A percentile compares a stretch with the other conserved stretches of the same genome.
Conservation (phyloP, 108 stramenopile species). For the Fragilaria radians region DNA sequence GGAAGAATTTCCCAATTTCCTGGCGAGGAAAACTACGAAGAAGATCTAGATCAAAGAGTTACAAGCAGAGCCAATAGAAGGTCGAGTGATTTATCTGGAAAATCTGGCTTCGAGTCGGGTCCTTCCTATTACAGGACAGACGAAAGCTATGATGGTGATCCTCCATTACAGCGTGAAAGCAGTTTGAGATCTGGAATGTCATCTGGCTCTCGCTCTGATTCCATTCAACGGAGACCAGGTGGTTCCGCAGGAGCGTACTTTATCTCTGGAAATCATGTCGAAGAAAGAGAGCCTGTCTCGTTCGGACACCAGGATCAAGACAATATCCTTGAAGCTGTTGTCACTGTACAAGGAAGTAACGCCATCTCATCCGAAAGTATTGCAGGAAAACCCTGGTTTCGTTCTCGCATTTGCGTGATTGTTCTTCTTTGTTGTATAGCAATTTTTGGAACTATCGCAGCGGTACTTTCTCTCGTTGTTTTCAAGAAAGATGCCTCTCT, state of each 20-base stretch:
- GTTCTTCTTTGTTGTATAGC: not conserved
- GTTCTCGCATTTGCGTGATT: not conserved
- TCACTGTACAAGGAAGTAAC: not conserved
- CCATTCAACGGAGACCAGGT: not conserved
- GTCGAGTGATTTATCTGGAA: not conserved
- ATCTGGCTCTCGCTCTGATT: not conserved
- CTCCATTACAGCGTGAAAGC: too few relatives aligned
- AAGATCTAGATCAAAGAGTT: not conserved
- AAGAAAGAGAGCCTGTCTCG: not conserved
- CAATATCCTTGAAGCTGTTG: not conserved
- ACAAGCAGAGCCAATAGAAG: not conserved
- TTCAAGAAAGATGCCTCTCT: not conserved
- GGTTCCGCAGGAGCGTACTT: not conserved
- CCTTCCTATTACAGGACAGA: not conserved
- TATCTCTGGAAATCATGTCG: not conserved
- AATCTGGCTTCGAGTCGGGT: not conserved
- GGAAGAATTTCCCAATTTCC: not conserved
- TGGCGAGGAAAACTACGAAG: not conserved
- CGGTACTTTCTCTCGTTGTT: not conserved
- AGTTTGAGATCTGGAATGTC: too few relatives aligned
- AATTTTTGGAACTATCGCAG: not conserved
- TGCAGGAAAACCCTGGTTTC: not conserved
- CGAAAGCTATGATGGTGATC: not conserved
- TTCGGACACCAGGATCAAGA: not conserved
- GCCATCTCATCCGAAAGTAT: not conserved